phyloP scores from a whole-genome alignment of 1,139 yeast species.

The Wickerhamomyces sp. region DNA sequence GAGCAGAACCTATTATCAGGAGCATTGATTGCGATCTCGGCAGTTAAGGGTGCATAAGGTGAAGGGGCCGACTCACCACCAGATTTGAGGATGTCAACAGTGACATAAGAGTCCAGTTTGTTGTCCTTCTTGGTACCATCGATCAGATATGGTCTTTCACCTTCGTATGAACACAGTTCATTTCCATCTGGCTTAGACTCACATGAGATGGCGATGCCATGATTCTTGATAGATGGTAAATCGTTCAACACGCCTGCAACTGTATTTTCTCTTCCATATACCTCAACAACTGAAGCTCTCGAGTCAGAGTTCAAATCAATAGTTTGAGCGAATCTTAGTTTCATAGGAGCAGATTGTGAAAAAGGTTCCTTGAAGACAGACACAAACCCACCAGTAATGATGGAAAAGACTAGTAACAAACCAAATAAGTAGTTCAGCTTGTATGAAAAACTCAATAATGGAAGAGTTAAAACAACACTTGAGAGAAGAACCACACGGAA shows the following conservation, averaged over 20 bases:
- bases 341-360: slow-evolving; percentile 56
- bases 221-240: slow-evolving; percentile 55
- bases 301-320: slow-evolving; percentile 36
- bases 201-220: slow-evolving; percentile 33
- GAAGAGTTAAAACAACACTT: slow-evolving; percentile 43
- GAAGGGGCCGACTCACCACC: slow-evolving; percentile 37
- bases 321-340: slow-evolving; percentile 60
- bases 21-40: slow-evolving; percentile 54
- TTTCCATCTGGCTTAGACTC: slow-evolving; percentile 36
- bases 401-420: slow-evolving; percentile 32
- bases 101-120: slow-evolving; percentile 39
- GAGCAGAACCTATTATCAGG: slow-evolving; percentile 62
- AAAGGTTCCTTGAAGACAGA: slow-evolving; percentile 47
- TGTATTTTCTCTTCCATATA: slow-evolving; percentile 49
- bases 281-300: slow-evolving; percentile 35
- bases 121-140: slow-evolving; percentile 33
- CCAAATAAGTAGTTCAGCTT: slow-evolving; percentile 55
- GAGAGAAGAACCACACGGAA: slow-evolving; percentile 37
- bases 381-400: slow-evolving; percentile 34
- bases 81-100: slow-evolving; percentile 44
- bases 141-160: slow-evolving; percentile 49
- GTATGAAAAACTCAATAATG: slow-evolving; percentile 68
- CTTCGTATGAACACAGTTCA: slow-evolving; percentile 49
- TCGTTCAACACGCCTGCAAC: slow-evolving; percentile 42
- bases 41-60: slow-evolving; percentile 64